Evolutionary conservation across 1,139 yeast genomes (phyloP).

Genomic region (Hyphopichia pseudoburtonii): DNA sequence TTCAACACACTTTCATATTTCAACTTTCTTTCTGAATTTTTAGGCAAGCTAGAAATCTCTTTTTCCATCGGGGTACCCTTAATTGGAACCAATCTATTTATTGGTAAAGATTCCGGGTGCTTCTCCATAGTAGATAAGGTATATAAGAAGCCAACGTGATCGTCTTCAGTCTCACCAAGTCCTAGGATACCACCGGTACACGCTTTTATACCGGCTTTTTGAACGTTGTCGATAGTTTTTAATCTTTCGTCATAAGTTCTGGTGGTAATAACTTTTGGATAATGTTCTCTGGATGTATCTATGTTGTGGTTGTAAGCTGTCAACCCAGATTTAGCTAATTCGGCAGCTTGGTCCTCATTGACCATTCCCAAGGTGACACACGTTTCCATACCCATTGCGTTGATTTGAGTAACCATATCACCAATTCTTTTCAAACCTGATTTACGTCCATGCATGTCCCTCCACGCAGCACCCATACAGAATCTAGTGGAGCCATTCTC

Average conservation of each 20-base stretch:
- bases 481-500: slow-evolving; percentile 73
- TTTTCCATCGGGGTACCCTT: slow-evolving; percentile 75
- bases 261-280: slow-evolving; percentile 69
- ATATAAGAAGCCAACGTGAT: slow-evolving; percentile 66
- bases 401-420: slow-evolving; percentile 62
- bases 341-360: slow-evolving; percentile 57
- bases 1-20: slow-evolving; percentile 62
- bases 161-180: slow-evolving; percentile 71
- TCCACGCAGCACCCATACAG: slow-evolving; percentile 89
- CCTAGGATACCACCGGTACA: slow-evolving; percentile 84
- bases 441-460: slow-evolving; percentile 80
- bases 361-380: slow-evolving; percentile 85
- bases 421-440: slow-evolving; percentile 62
- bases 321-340: slow-evolving; percentile 64
- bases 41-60: slow-evolving; percentile 44
- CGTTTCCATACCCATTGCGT: slow-evolving; percentile 66
- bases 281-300: slow-evolving; percentile 77
- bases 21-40: slow-evolving; percentile 40
- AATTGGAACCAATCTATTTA: slow-evolving; percentile 74
- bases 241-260: slow-evolving; percentile 71
- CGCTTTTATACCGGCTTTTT: slow-evolving; percentile 64
- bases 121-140: slow-evolving; percentile 65
- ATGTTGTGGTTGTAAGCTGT: slow-evolving; percentile 83
- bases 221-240: slow-evolving; percentile 62
- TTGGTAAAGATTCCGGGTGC: slow-evolving; percentile 84